Conservation (phyloP, 108 stramenopile species). For the Nitzschia inconspicua region DNA sequence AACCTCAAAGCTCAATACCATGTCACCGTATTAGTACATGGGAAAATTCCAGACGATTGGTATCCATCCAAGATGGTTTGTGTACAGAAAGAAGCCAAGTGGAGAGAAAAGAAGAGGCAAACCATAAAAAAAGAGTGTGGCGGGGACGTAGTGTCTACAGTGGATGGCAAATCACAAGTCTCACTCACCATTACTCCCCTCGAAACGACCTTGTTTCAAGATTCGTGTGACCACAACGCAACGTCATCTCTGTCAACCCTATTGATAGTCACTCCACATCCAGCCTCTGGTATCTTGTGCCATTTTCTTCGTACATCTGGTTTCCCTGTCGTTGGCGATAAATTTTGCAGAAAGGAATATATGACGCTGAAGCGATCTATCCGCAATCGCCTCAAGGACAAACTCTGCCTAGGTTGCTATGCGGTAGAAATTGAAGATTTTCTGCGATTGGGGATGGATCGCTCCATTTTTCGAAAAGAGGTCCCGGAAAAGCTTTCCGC, state of each 20-base stretch:
- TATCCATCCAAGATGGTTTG: conserved; percentile 14
- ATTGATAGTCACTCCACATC: conserved; percentile 12
- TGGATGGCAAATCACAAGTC: no score
- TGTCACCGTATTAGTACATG: conserved; percentile 52
- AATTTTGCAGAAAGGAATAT: conserved; percentile 47
- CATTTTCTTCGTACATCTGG: conserved; percentile 45
- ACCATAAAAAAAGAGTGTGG: conserved; percentile 1
- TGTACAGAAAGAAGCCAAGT: conserved; percentile 37
- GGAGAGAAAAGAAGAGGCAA: conserved; percentile 13
- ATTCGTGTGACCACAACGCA: not conserved
- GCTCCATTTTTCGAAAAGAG: no score
- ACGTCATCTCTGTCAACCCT: conserved; percentile 18
- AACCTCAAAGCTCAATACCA: conserved; percentile 8
- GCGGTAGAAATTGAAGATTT: conserved; percentile 16
- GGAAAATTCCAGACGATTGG: conserved; percentile 39
- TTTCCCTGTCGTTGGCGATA: conserved; percentile 62
- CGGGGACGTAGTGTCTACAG: not conserved
- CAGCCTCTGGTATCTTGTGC: conserved; percentile 32
- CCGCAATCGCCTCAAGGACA: conserved; percentile 59
- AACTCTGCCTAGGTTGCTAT: conserved; percentile 57
- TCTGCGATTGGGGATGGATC: not conserved
- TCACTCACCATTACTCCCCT: conserved; percentile 2
- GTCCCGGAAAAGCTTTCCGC: not conserved
- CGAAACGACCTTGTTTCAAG: no score
- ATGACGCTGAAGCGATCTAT: conserved; percentile 45